phyloP scores from a whole-genome alignment of 768 basidiomycete genomes.

The Russula brevipes region DNA sequence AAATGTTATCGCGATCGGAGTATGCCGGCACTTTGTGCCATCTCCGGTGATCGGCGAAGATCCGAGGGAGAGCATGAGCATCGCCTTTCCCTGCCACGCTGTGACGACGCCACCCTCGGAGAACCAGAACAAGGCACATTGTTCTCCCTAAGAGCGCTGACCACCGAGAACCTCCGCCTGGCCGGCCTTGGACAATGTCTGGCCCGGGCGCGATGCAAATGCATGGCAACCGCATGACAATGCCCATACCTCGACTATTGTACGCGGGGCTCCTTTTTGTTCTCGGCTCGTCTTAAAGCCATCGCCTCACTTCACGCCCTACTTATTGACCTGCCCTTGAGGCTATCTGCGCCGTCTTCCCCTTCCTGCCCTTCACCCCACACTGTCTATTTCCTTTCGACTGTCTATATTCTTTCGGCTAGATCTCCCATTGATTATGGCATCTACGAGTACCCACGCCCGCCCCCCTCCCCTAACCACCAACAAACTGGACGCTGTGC shows the following conservation, averaged over 20 bases:
- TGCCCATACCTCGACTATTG: background rate
- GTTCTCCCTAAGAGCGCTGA: background rate
- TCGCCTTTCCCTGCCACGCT: too few relatives aligned
- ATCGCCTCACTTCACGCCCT: background rate
- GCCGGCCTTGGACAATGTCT: constrained; percentile 1
- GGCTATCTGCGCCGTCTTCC: background rate
- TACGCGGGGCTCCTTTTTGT: background rate
- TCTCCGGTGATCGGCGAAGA: constrained; percentile 1
- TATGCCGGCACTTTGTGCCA: background rate
- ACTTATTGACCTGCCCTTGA: background rate
- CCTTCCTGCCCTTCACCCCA: background rate
- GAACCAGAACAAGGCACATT: background rate
- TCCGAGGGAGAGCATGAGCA: background rate
- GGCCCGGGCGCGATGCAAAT: background rate
- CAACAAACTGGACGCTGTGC: constrained; percentile 20
- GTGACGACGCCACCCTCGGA: background rate
- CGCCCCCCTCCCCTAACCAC: constrained; percentile 12
- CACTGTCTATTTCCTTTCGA: background rate
- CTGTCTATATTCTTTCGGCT: background rate
- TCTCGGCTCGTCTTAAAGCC: constrained; percentile 1
- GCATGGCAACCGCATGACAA: constrained; percentile 15
- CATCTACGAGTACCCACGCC: background rate
- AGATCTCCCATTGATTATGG: background rate
- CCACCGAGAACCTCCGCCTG: background rate
- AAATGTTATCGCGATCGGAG: too few relatives aligned